A percentile compares a stretch with the other conserved stretches of the same genome.
These are phyloP conservation scores for Triticum timopheevii DNA, from an alignment of 176 grass and related monocot genomes.

Conservation along the genomic window DNA sequence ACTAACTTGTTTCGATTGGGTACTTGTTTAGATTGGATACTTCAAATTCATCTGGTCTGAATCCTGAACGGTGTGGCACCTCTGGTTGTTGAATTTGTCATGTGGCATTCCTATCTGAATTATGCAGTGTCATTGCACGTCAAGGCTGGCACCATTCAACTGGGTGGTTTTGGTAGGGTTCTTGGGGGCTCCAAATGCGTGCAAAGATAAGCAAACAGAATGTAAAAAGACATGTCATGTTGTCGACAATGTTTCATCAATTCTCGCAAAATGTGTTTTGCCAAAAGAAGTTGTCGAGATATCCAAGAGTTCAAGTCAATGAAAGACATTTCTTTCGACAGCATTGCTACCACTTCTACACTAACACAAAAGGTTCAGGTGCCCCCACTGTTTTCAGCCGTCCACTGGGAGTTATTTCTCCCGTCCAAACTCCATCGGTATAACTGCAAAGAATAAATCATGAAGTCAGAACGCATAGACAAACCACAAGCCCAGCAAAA, in stretches of 20 bases:
- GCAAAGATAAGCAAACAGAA: neutral
- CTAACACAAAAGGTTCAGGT: slow-evolving; percentile 7
- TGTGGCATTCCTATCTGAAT: neutral
- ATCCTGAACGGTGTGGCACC: neutral
- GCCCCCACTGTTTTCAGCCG: neutral
- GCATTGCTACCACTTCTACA: slow-evolving; percentile 6
- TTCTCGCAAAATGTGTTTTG: neutral
- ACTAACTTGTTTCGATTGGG: neutral
- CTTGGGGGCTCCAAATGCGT: neutral
- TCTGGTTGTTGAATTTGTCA: neutral
- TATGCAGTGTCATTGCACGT: neutral
- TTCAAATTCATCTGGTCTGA: neutral
- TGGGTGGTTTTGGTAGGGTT: neutral
- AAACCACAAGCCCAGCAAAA: neutral
- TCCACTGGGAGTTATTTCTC: neutral
- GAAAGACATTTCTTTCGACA: neutral
- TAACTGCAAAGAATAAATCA: slow-evolving; percentile 11
- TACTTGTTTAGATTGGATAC: neutral
- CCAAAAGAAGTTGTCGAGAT: neutral
- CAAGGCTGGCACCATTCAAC: neutral
- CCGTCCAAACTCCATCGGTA: neutral
- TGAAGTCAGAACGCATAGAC: neutral
- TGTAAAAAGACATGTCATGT: neutral
- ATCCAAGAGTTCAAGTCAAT: slow-evolving; percentile 2
- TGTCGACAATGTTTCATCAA: neutral